Conservation (phyloP, 768 basidiomycete species). For the Lactarius sanguifluus region DNA sequence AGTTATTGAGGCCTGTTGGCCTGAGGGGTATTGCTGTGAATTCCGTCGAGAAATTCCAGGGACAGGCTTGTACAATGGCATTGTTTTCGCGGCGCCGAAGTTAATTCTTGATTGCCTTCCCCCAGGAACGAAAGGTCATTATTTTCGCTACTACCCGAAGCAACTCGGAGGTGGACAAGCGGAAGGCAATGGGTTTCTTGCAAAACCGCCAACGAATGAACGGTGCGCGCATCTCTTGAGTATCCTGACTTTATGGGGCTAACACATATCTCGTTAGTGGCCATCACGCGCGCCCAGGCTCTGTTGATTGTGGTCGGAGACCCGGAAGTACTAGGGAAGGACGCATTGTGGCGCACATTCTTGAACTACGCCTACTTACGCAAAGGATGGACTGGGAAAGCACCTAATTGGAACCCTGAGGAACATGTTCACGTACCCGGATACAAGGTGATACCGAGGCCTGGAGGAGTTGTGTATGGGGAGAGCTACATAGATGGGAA, state of each 20-base stretch:
- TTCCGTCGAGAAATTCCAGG: constrained; percentile 45
- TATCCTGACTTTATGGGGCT: neutral
- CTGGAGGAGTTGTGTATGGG: neutral
- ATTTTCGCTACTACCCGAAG: no score
- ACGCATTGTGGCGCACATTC: constrained; percentile 60
- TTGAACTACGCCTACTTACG: constrained; percentile 52
- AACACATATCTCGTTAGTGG: constrained; percentile 42
- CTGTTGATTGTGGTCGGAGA: constrained; percentile 64
- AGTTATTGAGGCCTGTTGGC: neutral
- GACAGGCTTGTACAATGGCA: constrained; percentile 36
- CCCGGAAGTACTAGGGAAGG: constrained; percentile 54
- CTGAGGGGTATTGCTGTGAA: constrained; percentile 37
- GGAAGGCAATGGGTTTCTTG: no score
- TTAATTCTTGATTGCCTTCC: no score
- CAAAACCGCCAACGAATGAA: no score
- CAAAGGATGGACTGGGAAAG: constrained; percentile 54
- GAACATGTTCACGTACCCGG: neutral
- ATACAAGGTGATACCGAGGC: neutral
- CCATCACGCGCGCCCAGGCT: constrained; percentile 64
- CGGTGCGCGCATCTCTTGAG: no score
- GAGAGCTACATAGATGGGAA: constrained; percentile 14
- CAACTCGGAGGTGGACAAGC: no score
- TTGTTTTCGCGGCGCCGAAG: no score
- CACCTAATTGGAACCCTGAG: constrained; percentile 40
- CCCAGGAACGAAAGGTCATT: no score